A percentile compares a stretch with the other conserved stretches of the same genome.
These are phyloP conservation scores for Colletotrichum spinosum DNA, from an alignment of 2,329 filamentous ascomycete species.

Conservation along the genomic window DNA sequence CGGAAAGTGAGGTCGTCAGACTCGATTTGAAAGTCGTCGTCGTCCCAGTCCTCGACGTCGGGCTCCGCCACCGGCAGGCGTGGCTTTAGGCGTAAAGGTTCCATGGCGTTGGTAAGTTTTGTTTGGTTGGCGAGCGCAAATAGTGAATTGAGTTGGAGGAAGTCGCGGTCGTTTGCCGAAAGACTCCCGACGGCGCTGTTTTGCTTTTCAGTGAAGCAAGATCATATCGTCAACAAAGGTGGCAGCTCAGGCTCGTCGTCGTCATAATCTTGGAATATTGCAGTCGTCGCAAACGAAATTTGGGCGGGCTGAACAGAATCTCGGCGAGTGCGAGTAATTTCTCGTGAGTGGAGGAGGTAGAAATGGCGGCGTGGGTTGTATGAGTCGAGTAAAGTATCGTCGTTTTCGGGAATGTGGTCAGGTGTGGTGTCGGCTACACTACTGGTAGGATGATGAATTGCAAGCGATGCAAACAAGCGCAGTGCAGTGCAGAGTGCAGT, in stretches of 20 bases:
- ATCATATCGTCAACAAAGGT: conserved; percentile 41
- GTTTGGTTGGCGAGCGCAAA: conserved; percentile 21
- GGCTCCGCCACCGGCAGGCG: conserved; percentile 65
- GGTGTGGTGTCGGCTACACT: conserved; percentile 27
- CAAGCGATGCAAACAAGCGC: conserved; percentile 31
- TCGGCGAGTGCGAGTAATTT: conserved; percentile 18
- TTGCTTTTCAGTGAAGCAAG: conserved; percentile 38
- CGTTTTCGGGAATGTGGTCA: conserved; percentile 34
- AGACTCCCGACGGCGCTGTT: conserved; percentile 37
- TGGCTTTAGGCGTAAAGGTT: conserved; percentile 64
- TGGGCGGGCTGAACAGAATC: conserved; percentile 10
- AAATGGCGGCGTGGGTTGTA: conserved; percentile 33
- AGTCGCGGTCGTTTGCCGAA: conserved; percentile 16
- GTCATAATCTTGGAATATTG: conserved; percentile 36
- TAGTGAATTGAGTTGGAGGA: conserved; percentile 19
- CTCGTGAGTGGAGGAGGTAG: conserved; percentile 26
- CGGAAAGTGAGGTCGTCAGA: conserved; percentile 73
- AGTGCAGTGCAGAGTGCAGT: no score
- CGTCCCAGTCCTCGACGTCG: conserved; percentile 81
- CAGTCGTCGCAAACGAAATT: conserved; percentile 18
- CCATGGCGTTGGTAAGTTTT: conserved; percentile 55
- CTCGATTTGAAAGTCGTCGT: conserved; percentile 80
- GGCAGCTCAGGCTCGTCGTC: conserved; percentile 29
- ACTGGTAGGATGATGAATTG: conserved; percentile 32
- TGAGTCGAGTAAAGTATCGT: conserved; percentile 32